A percentile compares a stretch with the other conserved stretches of the same genome.
Evolutionary conservation across 352 stramenopile genomes (phyloP).

Genomic region (Thalassiosira mediterranea): DNA sequence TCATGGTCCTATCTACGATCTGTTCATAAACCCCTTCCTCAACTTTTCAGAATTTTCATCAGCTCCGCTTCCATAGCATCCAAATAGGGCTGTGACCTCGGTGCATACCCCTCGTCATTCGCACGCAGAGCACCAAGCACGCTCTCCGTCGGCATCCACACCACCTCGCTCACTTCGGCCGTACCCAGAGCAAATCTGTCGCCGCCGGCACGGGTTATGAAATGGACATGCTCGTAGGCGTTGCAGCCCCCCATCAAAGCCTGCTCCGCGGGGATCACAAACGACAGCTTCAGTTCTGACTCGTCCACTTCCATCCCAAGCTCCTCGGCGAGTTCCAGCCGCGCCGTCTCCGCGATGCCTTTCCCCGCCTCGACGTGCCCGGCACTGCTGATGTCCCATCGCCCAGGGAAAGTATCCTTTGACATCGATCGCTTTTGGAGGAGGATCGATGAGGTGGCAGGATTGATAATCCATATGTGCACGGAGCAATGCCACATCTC

Average conservation of each 20-base stretch:
- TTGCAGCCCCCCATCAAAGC: conserved; percentile 49
- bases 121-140: conserved; percentile 35
- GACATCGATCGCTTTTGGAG: conserved; percentile 55
- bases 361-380: conserved; percentile 55
- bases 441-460: conserved; percentile 16
- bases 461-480: conserved; percentile 65
- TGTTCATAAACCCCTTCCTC: too few species aligned
- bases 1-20: too few species aligned
- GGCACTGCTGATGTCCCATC: conserved; percentile 62
- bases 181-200: conserved; percentile 32
- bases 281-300: conserved; percentile 39
- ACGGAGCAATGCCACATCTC: conserved; percentile 59
- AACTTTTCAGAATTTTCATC: conserved; percentile 16
- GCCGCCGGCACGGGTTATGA: conserved; percentile 18
- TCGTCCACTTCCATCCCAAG: conserved; percentile 34
- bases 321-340: conserved; percentile 53
- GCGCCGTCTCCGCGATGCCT: conserved; percentile 26
- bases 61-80: conserved; percentile 32
- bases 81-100: conserved; percentile 33
- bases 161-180: conserved; percentile 50
- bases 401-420: conserved; percentile 66
- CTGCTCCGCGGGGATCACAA: conserved; percentile 52
- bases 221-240: conserved; percentile 61
- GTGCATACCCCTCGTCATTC: conserved; percentile 33
- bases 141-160: conserved; percentile 24